Percentiles rank a stretch among this genome's conserved stretches.
Conservation (phyloP, 2,329 filamentous ascomycete genomes). For the Pseudocercospora eumusae region DNA sequence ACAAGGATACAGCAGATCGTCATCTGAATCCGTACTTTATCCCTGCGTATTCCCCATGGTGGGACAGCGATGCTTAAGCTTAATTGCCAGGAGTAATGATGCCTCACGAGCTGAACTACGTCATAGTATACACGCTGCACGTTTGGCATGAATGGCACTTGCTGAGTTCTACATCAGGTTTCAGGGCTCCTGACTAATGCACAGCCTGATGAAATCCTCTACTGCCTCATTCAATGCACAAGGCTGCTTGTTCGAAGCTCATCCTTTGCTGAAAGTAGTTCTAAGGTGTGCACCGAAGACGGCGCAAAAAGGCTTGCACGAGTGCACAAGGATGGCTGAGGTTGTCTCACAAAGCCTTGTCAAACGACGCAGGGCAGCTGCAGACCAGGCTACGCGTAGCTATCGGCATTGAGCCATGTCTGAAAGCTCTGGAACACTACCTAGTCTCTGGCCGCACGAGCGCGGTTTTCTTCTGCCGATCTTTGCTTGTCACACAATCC, state of each 20-base stretch:
- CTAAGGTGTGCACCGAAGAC: not conserved
- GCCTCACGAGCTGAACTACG: not conserved
- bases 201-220: not conserved
- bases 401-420: not conserved
- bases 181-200: not conserved
- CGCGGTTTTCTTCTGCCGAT: not conserved
- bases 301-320: not conserved
- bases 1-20: slow-evolving; percentile 2
- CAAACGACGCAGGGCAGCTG: slow-evolving; percentile 2
- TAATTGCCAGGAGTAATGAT: not conserved
- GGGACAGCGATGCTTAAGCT: not conserved
- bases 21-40: slow-evolving; percentile 5
- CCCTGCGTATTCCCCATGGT: not conserved
- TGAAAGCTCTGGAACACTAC: slow-evolving; percentile 1
- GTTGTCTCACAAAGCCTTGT: slow-evolving; percentile 4
- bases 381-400: not conserved
- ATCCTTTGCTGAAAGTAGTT: not conserved
- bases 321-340: not conserved
- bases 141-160: not conserved
- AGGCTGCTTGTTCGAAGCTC: not conserved
- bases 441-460: not conserved
- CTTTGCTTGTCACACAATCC: not conserved
- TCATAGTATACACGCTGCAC: not conserved
- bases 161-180: not conserved
- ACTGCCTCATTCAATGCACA: not conserved